Evolutionary conservation across 139 green algal species (phyloP), one percentile per base, ranked within the genome.

Genomic region (Eudorina sp.): DNA sequence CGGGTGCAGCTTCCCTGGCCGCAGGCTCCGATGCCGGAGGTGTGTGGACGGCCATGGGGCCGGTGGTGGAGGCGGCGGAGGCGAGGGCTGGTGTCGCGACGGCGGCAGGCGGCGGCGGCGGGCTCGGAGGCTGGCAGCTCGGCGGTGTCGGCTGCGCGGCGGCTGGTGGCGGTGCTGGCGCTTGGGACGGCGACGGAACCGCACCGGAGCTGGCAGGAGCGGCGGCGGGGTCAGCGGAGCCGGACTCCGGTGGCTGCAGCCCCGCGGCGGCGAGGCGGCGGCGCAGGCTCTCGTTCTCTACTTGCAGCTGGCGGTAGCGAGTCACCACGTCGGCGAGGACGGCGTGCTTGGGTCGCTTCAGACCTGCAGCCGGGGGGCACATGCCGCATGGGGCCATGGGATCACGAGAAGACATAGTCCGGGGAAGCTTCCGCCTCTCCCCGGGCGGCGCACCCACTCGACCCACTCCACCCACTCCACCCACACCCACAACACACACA

Each of bases 291-390:
- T 29, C n/a, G 66, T 83, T 83, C n/a, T 83, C 75, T 13, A 14
- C 13, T 46, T 83, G 75, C 43, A 83, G 75, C 51, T 36, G 48
- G 48, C 75, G 75, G 46, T 53, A 69, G 29, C 51, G 48, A 48
- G 11, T 29, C 23, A 96, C 95, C 1, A 93, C 92, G 74, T 97
- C 94, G 7, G 91, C 88, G 29, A 96, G 89, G 8, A 96, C 86
- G 1, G 92, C 90, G 80, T 96, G 94, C 88, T 96, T 96, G 9
- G 94, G 94, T 0, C 94, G 88, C 79, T 86, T 85, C 25, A 66
- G 45, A 41, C 73, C 16, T 25, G 73, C 4, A 0, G 36, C n/a
- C n/a, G n/a, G n/a, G n/a, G n/a, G n/a, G n/a, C n/a, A n/a, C n/a
- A n/a, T n/a, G n/a, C n/a, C n/a, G n/a, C n/a, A n/a, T n/a, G n/a